Conservation (phyloP, 768 basidiomycete genomes). For the Pleurotus ostreatus region DNA sequence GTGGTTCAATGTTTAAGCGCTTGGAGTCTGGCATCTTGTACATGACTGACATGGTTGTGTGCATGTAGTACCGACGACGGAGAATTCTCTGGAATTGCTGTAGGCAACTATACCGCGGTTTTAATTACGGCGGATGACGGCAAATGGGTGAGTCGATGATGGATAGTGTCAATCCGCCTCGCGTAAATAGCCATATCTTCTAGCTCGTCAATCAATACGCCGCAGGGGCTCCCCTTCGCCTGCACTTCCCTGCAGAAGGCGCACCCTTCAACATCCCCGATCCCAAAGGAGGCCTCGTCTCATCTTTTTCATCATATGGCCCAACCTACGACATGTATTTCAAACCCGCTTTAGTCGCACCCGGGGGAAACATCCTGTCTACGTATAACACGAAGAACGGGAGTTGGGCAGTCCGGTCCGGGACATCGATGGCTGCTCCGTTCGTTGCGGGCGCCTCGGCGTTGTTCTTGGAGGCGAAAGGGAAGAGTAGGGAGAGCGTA, state of each 20-base stretch:
- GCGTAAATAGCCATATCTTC: slow-evolving; percentile 16
- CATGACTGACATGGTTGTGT: neutral
- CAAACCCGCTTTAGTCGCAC: slow-evolving; percentile 43
- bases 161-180: neutral
- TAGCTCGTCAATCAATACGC: slow-evolving; percentile 29
- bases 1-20: too few species aligned
- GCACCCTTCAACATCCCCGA: slow-evolving; percentile 37
- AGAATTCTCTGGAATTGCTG: slow-evolving; percentile 37
- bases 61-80: slow-evolving; percentile 37
- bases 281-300: slow-evolving; percentile 48
- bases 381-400: slow-evolving; percentile 36
- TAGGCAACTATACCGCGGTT: slow-evolving; percentile 41
- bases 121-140: slow-evolving; percentile 55
- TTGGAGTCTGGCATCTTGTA: too few species aligned
- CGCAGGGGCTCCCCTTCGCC: slow-evolving; percentile 20
- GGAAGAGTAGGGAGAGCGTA: slow-evolving; percentile 16
- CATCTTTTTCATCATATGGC: slow-evolving; percentile 37
- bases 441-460: slow-evolving; percentile 39
- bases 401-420: slow-evolving; percentile 31
- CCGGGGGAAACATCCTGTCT: slow-evolving; percentile 46
- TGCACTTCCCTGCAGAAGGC: slow-evolving; percentile 30
- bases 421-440: slow-evolving; percentile 37
- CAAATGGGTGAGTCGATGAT: slow-evolving; percentile 38
- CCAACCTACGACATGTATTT: slow-evolving; percentile 39
- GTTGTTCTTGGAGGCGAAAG: slow-evolving; percentile 33